Percentiles rank a stretch among this genome's conserved stretches.
Conservation (phyloP, 1,139 yeast species). For the Geotrichum phurueaensis region DNA sequence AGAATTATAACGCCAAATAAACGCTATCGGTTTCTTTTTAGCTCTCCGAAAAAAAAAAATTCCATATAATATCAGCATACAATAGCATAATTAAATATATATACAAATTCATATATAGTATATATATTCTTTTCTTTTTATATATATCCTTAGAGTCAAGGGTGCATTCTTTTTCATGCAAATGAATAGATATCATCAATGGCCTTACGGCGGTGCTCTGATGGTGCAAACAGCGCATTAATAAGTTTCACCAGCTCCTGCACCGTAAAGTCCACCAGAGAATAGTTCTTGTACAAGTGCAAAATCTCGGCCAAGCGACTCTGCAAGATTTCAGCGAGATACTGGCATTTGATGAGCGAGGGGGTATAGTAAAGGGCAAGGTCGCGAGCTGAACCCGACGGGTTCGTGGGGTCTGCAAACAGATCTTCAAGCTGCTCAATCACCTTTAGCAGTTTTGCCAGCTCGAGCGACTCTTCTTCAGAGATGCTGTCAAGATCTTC, state of each 20-base stretch:
- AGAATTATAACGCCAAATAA: neutral
- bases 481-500: conserved; percentile 32
- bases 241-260: conserved; percentile 59
- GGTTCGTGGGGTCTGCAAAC: conserved; percentile 21
- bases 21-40: neutral
- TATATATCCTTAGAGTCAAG: neutral
- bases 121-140: neutral
- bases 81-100: neutral
- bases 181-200: conserved; percentile 48
- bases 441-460: conserved; percentile 27
- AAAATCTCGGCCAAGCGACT: conserved; percentile 58
- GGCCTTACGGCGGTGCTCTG: conserved; percentile 55
- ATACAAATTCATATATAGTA: no score
- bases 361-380: conserved; percentile 34
- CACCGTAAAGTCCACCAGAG: conserved; percentile 63
- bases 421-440: conserved; percentile 26
- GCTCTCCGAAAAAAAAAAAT: neutral
- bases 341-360: conserved; percentile 38
- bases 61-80: neutral
- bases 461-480: conserved; percentile 32
- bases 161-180: neutral
- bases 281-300: conserved; percentile 66
- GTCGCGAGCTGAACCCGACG: neutral
- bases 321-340: conserved; percentile 33
- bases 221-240: conserved; percentile 61